These are phyloP conservation scores for Tagetes patula DNA, from an alignment of 129 eudicot species.

Conservation along the genomic window DNA sequence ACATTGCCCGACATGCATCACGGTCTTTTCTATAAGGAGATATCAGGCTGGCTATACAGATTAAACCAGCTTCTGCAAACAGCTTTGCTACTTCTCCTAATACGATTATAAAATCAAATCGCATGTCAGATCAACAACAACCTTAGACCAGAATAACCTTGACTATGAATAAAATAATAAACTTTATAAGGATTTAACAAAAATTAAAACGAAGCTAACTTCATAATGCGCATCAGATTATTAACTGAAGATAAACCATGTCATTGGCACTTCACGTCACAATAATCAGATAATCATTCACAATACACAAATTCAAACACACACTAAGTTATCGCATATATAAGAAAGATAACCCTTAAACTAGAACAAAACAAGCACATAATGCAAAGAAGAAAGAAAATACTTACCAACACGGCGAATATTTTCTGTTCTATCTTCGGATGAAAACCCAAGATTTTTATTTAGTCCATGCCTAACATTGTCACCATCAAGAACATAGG, in stretches of 20 bases:
- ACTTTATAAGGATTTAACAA: neutral
- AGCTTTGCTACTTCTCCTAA: conserved; percentile 93
- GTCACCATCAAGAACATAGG: conserved; percentile 99
- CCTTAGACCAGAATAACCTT: neutral
- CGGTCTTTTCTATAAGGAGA: conserved; percentile 98
- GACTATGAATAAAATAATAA: neutral
- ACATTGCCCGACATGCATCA: conserved; percentile 88
- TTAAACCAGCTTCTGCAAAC: conserved; percentile 94
- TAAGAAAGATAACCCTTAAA: conserved; percentile 4
- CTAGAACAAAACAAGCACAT: neutral
- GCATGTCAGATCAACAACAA: conserved; percentile 11
- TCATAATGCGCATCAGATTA: neutral
- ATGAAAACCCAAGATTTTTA: conserved; percentile 85
- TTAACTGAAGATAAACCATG: neutral
- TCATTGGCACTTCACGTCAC: neutral
- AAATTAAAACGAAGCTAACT: neutral
- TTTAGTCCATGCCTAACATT: conserved; percentile 94
- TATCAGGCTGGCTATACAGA: conserved; percentile 96
- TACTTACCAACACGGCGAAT: conserved; percentile 94
- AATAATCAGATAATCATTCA: neutral
- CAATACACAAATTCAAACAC: conserved; percentile 1
- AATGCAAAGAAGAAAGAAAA: neutral
- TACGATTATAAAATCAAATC: conserved; percentile 23
- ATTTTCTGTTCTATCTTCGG: conserved; percentile 91
- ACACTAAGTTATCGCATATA: neutral